Base-by-base conservation (phyloP, 805 yeast species). In the Kodamaea leandrae region DNA sequence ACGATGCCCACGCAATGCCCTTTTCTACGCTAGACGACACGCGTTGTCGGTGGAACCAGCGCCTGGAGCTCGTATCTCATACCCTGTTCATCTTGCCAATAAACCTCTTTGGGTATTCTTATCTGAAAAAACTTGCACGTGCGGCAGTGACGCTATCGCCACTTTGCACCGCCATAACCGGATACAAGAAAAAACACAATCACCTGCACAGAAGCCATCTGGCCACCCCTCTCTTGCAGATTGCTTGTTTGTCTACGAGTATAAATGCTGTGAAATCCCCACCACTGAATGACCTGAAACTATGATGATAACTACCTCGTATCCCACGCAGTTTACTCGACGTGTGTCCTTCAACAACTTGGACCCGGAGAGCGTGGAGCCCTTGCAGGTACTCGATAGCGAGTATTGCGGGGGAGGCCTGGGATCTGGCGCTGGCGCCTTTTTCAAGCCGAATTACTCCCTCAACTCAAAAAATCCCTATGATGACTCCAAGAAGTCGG, bases 281-380 rank as follows among this genome's bases (percentile, higher is more conserved):
- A 27, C 17, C 5, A 13, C 29, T 8, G 21, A 12, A 30, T 16
- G 33, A 14, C 20, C 13, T 27, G 33, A 30, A 30, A 17, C n/a
- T 6, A 30, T 30, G 33, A 30, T 30, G 33, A 30, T 30, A 6
- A 30, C 33, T 12, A 30, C 21, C 33, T 30, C 33, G 21, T 30
- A 34, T 9, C 36, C 46, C 13, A 25, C 42, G 2, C 44, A 40
- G 30, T 63, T 54, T 43, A 40, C 69, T 9, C 47, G 74, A 38
- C 53, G 76, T 35, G 77, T 72, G 2, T 70, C 76, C 10, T 72
- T 72, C 56, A 69, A 68, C 48, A 69, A 70, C 46, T 49, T 71
- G 32, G 54, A 60, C 28, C 68, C 68, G 41, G 43, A 39, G 36
- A 29, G 41, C 26, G 27, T 24, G 34, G 37, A 25, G 10, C 37